Percentiles rank a stretch among this genome's conserved stretches.
Evolutionary conservation across 2,329 filamentous ascomycete genomes (phyloP).

Genomic region (Tolypocladium inflatum): DNA sequence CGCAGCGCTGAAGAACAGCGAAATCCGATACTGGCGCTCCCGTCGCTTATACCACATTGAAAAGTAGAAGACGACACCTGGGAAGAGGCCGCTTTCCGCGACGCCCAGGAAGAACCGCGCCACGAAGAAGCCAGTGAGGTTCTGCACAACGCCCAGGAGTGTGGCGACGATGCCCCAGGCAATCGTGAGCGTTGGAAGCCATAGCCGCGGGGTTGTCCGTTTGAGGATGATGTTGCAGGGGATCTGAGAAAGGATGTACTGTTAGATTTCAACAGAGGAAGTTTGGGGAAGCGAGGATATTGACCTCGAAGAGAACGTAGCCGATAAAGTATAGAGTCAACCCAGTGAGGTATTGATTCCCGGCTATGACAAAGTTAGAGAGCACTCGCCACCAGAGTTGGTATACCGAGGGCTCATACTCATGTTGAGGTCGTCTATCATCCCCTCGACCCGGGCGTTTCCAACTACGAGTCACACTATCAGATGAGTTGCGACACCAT

Average conservation of each 20-base stretch:
- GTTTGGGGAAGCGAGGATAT: background rate
- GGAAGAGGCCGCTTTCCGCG: slow-evolving; percentile 42
- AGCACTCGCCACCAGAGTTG: no score
- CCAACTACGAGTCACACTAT: slow-evolving; percentile 32
- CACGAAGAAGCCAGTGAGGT: slow-evolving; percentile 39
- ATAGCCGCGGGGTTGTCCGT: slow-evolving; percentile 45
- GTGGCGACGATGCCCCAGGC: slow-evolving; percentile 47
- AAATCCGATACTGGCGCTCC: slow-evolving; percentile 44
- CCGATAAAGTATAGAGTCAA: slow-evolving; percentile 58
- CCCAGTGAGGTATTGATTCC: slow-evolving; percentile 55
- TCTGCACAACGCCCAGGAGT: slow-evolving; percentile 36
- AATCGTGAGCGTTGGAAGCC: slow-evolving; percentile 48
- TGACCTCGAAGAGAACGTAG: slow-evolving; percentile 46
- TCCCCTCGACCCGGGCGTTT: slow-evolving; percentile 47
- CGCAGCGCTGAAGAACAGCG: slow-evolving; percentile 46
- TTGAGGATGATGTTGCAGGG: slow-evolving; percentile 56
- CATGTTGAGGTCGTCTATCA: slow-evolving; percentile 41
- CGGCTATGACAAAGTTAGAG: slow-evolving; percentile 23
- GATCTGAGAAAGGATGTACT: slow-evolving; percentile 23
- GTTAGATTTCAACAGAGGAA: slow-evolving; percentile 1
- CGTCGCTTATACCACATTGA: slow-evolving; percentile 47
- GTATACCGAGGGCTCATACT: slow-evolving; percentile 25
- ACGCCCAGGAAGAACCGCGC: slow-evolving; percentile 48
- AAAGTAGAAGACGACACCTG: slow-evolving; percentile 40
- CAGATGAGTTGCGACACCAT: slow-evolving; percentile 13